Evolutionary conservation across 2,329 filamentous ascomycete genomes (phyloP).

Genomic region (Metarhizium sp.): DNA sequence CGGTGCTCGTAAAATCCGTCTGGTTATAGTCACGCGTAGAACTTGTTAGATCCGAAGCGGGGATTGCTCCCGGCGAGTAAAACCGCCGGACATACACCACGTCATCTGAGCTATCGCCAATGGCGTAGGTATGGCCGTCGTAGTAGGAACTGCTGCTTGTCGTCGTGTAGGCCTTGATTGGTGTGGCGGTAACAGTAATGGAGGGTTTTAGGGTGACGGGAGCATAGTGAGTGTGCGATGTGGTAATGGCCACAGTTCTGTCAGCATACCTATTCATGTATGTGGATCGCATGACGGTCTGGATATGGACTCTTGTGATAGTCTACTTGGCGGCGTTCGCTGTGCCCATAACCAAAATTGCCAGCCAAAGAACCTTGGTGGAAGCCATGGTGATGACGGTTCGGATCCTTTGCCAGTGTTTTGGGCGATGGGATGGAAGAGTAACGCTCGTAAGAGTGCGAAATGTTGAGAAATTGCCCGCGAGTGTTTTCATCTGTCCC

Average conservation of each 20-base stretch:
- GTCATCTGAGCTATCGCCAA: not conserved
- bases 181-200: not conserved
- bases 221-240: not conserved
- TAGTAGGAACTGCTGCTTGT: not conserved
- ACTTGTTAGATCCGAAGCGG: not conserved
- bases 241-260: not conserved
- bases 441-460: not conserved
- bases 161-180: not conserved
- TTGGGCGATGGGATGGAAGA: not conserved
- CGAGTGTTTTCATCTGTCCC: not conserved
- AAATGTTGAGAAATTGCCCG: not conserved
- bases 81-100: not conserved
- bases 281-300: not conserved
- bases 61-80: not conserved
- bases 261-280: not conserved
- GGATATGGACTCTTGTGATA: not conserved
- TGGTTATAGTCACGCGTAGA: not conserved
- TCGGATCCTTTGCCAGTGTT: not conserved
- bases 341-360: not conserved
- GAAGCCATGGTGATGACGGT: not conserved
- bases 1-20: conserved; percentile 5
- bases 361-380: not conserved
- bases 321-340: not conserved
- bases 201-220: not conserved
- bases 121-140: not conserved